Evolutionary conservation across 139 green algal genomes (phyloP).

Genomic region (Zygnema circumcarinatum): DNA sequence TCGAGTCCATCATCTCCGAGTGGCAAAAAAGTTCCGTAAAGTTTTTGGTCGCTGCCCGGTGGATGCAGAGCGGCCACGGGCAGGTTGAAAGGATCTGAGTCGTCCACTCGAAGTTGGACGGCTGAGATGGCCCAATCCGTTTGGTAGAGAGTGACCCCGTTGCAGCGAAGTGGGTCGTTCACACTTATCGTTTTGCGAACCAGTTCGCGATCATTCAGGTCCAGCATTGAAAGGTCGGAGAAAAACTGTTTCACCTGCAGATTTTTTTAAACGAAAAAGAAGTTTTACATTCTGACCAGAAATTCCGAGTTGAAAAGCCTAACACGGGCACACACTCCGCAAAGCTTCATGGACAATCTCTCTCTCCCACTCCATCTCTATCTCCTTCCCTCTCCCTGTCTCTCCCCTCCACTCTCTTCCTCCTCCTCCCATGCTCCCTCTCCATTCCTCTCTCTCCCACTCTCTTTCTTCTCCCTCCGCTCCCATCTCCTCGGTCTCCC

Average conservation of each 20-base stretch:
- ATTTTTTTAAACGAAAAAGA: background rate
- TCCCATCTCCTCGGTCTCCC: too few species aligned
- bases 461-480: too few species aligned
- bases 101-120: conserved; percentile 47
- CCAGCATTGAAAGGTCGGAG: conserved; percentile 76
- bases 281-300: background rate
- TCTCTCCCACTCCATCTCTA: background rate
- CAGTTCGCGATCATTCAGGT: conserved; percentile 56
- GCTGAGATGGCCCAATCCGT: conserved; percentile 92
- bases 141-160: conserved; percentile 89
- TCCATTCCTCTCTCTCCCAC: too few species aligned
- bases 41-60: conserved; percentile 33
- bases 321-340: background rate
- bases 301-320: background rate
- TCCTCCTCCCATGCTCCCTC: background rate
- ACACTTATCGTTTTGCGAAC: conserved; percentile 78
- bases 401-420: background rate
- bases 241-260: conserved; percentile 87
- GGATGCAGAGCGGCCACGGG: conserved; percentile 83
- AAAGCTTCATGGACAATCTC: background rate
- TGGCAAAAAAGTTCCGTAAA: conserved; percentile 61
- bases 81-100: conserved; percentile 70
- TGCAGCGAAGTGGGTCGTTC: conserved; percentile 90
- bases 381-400: background rate
- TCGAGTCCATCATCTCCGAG: conserved; percentile 6